Percentiles rank a stretch among this genome's conserved stretches.
These are phyloP conservation scores for Fomes fomentarius DNA, from an alignment of 1,284 basidiomycete genomes.

Conservation along the genomic window DNA sequence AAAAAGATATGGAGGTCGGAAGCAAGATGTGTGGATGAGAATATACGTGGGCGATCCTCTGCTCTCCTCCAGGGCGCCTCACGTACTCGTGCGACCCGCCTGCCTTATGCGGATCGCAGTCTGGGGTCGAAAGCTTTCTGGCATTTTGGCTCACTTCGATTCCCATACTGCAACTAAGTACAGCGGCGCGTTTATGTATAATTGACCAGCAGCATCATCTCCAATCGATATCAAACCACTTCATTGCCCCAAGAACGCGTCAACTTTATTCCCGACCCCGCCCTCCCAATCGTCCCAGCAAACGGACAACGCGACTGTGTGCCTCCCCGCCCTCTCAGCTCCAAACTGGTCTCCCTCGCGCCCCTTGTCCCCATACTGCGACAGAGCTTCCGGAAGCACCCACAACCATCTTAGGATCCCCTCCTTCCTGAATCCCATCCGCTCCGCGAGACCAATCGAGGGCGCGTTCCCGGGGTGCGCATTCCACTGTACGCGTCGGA, in stretches of 20 bases:
- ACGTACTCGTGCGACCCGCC: slow-evolving; percentile 12
- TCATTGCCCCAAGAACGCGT: slow-evolving; percentile 5
- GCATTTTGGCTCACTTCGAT: background rate
- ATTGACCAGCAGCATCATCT: too few relatives aligned
- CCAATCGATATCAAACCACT: background rate
- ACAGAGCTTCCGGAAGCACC: slow-evolving; percentile 38
- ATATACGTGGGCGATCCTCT: slow-evolving; percentile 25
- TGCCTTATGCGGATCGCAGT: slow-evolving; percentile 4
- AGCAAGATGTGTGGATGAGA: slow-evolving; percentile 16
- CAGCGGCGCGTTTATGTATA: too few relatives aligned
- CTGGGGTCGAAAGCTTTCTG: background rate
- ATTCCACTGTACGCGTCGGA: slow-evolving; percentile 69
- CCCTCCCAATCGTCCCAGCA: slow-evolving; percentile 73
- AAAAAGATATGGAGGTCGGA: slow-evolving; percentile 19
- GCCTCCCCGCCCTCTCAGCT: slow-evolving; percentile 43
- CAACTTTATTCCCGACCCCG: slow-evolving; percentile 47
- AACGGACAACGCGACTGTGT: slow-evolving; percentile 50
- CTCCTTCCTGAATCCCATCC: slow-evolving; percentile 67
- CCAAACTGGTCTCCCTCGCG: slow-evolving; percentile 43
- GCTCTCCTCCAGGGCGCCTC: slow-evolving; percentile 4
- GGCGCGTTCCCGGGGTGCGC: slow-evolving; percentile 55
- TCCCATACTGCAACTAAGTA: too few relatives aligned
- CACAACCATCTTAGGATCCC: slow-evolving; percentile 55
- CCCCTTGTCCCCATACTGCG: slow-evolving; percentile 12
- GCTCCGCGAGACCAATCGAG: slow-evolving; percentile 55